These are phyloP conservation scores for Eurotiales sp. DNA, from an alignment of 2,329 filamentous ascomycete genomes.

Conservation along the genomic window DNA sequence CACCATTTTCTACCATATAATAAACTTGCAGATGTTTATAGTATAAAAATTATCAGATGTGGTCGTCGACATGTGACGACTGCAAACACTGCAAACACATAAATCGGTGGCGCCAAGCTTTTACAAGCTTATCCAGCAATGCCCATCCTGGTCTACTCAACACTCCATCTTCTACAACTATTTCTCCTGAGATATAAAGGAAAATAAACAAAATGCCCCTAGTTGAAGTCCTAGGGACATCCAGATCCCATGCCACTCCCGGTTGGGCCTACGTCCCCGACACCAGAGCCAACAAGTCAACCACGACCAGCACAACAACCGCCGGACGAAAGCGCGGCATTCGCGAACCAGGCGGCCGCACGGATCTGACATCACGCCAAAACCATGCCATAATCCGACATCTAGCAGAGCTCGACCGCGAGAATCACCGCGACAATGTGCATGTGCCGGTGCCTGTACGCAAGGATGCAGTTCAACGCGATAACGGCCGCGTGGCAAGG, in stretches of 20 bases:
- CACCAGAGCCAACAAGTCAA: conserved; percentile 57
- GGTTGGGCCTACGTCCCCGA: conserved; percentile 94
- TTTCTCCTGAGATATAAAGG: neutral
- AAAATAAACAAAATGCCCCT: conserved; percentile 52
- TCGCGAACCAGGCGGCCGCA: conserved; percentile 52
- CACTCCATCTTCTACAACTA: neutral
- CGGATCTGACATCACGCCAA: conserved; percentile 75
- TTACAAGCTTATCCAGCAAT: too few species aligned
- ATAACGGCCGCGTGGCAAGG: conserved; percentile 25
- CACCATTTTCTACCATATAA: too few species aligned
- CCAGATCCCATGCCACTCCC: conserved; percentile 66
- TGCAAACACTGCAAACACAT: too few species aligned
- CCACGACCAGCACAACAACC: too few species aligned
- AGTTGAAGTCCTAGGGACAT: conserved; percentile 76
- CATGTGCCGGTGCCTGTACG: conserved; percentile 65
- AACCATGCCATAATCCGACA: conserved; percentile 78
- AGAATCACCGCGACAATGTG: conserved; percentile 65
- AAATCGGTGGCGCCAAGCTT: too few species aligned
- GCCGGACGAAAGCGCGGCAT: conserved; percentile 66
- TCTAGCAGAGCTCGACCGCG: conserved; percentile 75
- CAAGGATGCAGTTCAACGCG: conserved; percentile 36
- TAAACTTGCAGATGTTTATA: too few species aligned
- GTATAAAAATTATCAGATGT: too few species aligned
- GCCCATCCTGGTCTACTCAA: neutral
- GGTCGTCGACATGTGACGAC: too few species aligned